Percentiles rank a stretch among this genome's conserved stretches.
Evolutionary conservation across 176 grass and related monocot genomes (phyloP).

Genomic region (Poa pratensis): DNA sequence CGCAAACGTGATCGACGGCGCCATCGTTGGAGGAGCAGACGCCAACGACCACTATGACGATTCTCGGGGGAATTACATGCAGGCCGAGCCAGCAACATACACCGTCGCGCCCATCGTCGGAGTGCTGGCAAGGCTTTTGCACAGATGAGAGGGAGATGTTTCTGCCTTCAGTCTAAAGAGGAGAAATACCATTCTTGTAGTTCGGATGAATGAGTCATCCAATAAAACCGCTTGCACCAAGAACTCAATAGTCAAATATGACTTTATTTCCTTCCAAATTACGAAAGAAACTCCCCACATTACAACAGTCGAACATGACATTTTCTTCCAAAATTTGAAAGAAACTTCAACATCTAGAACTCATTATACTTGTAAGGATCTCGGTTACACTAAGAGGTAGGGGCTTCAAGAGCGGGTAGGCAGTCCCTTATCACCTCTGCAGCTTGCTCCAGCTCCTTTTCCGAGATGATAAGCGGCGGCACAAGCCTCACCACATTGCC

Average conservation of each 20-base stretch:
- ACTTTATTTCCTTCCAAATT: slow-evolving; percentile 24
- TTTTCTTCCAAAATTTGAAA: slow-evolving; percentile 20
- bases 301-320: not conserved
- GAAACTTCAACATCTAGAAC: not conserved
- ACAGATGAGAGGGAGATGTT: not conserved
- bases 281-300: not conserved
- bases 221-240: not conserved
- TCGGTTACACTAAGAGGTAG: slow-evolving; percentile 28
- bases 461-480: slow-evolving; percentile 75
- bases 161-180: not conserved
- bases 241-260: not conserved
- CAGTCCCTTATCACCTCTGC: slow-evolving; percentile 67
- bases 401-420: slow-evolving; percentile 52
- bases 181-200: not conserved
- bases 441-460: slow-evolving; percentile 73
- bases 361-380: slow-evolving; percentile 10
- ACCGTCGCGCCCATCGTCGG: slow-evolving; percentile 67
- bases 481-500: slow-evolving; percentile 86
- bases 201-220: not conserved
- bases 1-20: slow-evolving; percentile 67
- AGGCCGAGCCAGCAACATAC: slow-evolving; percentile 57
- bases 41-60: slow-evolving; percentile 57
- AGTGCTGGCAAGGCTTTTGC: slow-evolving; percentile 59
- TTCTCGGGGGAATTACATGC: slow-evolving; percentile 46
- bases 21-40: slow-evolving; percentile 71